Percentiles rank a stretch among this genome's conserved stretches.
Evolutionary conservation across 2,329 filamentous ascomycete species (phyloP).

Genomic region (Aspergillus transmontanensis): DNA sequence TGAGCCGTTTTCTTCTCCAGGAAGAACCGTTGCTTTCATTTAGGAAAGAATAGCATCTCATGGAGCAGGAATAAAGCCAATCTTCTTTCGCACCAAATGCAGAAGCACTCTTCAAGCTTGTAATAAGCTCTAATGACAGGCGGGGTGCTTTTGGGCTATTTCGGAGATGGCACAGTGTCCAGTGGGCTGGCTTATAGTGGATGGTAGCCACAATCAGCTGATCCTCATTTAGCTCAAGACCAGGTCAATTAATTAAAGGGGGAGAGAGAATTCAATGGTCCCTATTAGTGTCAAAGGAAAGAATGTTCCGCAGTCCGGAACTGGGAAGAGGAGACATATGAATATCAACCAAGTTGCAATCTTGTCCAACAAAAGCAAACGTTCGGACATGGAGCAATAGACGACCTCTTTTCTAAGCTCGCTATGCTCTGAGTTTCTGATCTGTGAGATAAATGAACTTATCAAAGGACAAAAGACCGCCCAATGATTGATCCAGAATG

Average conservation of each 20-base stretch:
- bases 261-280: neutral
- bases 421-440: neutral
- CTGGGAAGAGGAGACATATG: neutral
- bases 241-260: neutral
- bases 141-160: neutral
- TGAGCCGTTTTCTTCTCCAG: neutral
- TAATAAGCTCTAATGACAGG: conserved; percentile 2
- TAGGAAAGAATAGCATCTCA: neutral
- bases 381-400: neutral
- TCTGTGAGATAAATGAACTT: neutral
- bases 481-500: too few species aligned
- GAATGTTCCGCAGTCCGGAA: neutral
- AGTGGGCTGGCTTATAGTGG: neutral
- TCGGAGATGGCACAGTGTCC: neutral
- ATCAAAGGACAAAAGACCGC: neutral
- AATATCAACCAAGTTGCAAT: neutral
- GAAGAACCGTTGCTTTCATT: neutral
- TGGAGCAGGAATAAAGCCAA: neutral
- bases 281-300: neutral
- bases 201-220: neutral
- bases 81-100: neutral
- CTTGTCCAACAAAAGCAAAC: neutral
- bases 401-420: neutral
- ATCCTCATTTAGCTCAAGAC: neutral
- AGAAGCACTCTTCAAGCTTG: neutral